These are phyloP conservation scores for Plasmopara halstedii DNA, from an alignment of 352 stramenopile species.

Conservation along the genomic window DNA sequence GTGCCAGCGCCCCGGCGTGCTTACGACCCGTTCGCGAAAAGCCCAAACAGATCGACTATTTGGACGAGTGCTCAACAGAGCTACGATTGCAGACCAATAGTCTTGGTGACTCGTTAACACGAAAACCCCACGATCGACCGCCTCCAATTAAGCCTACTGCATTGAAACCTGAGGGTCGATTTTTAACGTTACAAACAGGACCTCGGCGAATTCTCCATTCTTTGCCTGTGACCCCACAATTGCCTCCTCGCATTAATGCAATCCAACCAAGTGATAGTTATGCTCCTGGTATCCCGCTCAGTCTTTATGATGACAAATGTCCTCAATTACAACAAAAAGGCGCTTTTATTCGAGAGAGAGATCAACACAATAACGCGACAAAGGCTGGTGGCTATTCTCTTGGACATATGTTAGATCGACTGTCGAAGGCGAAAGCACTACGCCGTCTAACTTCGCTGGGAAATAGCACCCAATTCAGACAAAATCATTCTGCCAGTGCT, in stretches of 20 bases:
- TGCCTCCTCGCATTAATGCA: constrained; percentile 54
- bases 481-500: constrained; percentile 32
- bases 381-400: constrained; percentile 41
- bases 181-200: constrained; percentile 12
- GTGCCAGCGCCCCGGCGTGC: constrained; percentile 50
- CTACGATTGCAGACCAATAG: constrained; percentile 14
- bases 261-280: constrained; percentile 36
- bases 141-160: constrained; percentile 33
- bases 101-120: constrained; percentile 1
- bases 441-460: constrained; percentile 35
- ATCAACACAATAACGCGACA: constrained; percentile 41
- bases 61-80: constrained; percentile 32
- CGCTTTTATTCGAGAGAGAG: constrained; percentile 61
- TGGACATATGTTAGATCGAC: constrained; percentile 57
- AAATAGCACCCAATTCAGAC: constrained; percentile 21
- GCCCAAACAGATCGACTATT: constrained; percentile 30
- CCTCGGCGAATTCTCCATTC: constrained; percentile 22
- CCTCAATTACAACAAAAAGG: constrained; percentile 45
- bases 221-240: constrained; percentile 35
- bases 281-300: constrained; percentile 16
- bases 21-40: constrained; percentile 50
- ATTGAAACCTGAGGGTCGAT: constrained; percentile 36
- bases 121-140: not conserved
- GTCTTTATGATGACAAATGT: constrained; percentile 8
- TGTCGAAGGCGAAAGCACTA: constrained; percentile 39